phyloP scores from a whole-genome alignment of 2,329 filamentous ascomycete genomes.

The Cladosporium halotolerans region DNA sequence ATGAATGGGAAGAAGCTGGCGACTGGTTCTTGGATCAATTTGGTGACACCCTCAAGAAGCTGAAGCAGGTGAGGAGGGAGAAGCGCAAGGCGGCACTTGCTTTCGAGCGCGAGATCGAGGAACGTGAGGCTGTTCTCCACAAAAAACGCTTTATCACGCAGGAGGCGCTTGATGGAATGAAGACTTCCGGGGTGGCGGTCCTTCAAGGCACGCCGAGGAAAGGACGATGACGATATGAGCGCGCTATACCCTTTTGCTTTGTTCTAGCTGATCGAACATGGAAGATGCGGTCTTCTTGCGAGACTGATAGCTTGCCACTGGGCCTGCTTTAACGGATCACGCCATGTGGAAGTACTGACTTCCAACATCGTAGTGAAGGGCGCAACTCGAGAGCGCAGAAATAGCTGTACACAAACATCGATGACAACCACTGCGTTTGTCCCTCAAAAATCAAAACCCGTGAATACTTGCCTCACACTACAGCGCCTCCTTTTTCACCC shows the following conservation, averaged over 20 bases:
- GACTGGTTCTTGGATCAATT: constrained; percentile 56
- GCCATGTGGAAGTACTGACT: too few relatives aligned
- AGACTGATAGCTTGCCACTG: too few relatives aligned
- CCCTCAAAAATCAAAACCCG: too few relatives aligned
- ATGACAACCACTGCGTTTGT: too few relatives aligned
- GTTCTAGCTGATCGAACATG: background rate
- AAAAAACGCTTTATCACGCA: constrained; percentile 43
- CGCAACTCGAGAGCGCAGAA: too few relatives aligned
- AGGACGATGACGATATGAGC: background rate
- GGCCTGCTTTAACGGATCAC: too few relatives aligned
- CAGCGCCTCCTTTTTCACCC: too few relatives aligned
- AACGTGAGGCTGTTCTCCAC: constrained; percentile 46
- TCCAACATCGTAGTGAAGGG: too few relatives aligned
- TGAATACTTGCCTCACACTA: too few relatives aligned
- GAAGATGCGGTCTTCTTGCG: too few relatives aligned
- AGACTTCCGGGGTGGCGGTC: constrained; percentile 47
- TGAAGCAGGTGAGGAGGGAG: constrained; percentile 47
- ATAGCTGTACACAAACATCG: too few relatives aligned
- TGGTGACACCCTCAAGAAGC: constrained; percentile 42
- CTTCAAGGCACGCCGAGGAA: constrained; percentile 42
- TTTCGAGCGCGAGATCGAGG: constrained; percentile 51
- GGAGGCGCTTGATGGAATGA: constrained; percentile 40
- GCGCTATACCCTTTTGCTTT: constrained; percentile 9
- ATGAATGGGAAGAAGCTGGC: constrained; percentile 57
- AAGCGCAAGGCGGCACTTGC: constrained; percentile 47